Conservation (phyloP, 345 rosid species). For the Pistacia integerrima region DNA sequence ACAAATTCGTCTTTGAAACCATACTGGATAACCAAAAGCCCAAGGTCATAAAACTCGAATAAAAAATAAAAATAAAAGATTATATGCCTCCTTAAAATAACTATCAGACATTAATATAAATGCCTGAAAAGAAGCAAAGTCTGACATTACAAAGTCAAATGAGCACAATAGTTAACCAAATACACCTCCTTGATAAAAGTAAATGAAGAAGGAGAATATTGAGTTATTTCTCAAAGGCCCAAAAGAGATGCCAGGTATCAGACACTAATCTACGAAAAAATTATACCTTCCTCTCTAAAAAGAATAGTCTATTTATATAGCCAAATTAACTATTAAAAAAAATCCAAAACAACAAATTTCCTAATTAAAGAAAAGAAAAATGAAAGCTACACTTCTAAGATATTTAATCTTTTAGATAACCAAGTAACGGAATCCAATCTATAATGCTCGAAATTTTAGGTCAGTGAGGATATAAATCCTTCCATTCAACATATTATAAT, state of each 20-base stretch:
- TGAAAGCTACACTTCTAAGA: background rate
- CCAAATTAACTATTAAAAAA: no score
- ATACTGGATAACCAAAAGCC: constrained; percentile 54
- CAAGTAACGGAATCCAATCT: background rate
- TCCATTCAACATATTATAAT: background rate
- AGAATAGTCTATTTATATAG: no score
- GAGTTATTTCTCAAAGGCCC: no score
- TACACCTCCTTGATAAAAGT: no score
- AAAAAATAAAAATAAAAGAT: no score
- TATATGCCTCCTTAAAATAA: background rate
- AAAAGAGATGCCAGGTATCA: no score
- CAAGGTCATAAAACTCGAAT: background rate
- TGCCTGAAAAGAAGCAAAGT: background rate
- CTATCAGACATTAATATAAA: background rate
- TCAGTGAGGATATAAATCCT: background rate
- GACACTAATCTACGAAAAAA: no score
- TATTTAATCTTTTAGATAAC: background rate
- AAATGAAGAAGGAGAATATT: no score
- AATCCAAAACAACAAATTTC: background rate
- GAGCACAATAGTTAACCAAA: background rate
- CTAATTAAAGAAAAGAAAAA: background rate
- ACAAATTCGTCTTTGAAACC: constrained; percentile 42
- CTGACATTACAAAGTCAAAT: background rate
- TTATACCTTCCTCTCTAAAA: no score
- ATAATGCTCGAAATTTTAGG: no score